A percentile compares a stretch with the other conserved stretches of the same genome.
phyloP scores from a whole-genome alignment of 2,329 filamentous ascomycete species.

The Phaeosphaeria sp. region DNA sequence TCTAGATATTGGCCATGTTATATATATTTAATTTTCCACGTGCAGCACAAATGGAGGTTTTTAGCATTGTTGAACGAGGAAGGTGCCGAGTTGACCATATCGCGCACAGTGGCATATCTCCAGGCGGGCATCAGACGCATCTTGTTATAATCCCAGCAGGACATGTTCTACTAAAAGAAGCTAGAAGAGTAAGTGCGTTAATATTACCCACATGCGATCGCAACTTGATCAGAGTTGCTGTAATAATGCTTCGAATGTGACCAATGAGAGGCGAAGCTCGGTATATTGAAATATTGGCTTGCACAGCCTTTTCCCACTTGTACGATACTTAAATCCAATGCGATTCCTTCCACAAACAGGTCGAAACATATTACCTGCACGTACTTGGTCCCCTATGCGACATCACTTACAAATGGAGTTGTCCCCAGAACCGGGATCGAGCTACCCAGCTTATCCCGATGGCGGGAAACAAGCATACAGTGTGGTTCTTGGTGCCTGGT shows the following conservation, averaged over 20 bases:
- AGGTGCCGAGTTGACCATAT: too few species aligned
- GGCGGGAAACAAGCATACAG: conserved; percentile 34
- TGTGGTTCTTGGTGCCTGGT: conserved; percentile 39
- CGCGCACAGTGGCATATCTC: too few species aligned
- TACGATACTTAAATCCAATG: neutral
- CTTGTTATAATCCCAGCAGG: too few species aligned
- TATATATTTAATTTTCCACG: too few species aligned
- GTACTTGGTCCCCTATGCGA: neutral
- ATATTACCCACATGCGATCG: neutral
- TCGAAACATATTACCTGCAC: neutral
- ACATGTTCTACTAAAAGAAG: too few species aligned
- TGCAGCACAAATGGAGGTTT: too few species aligned
- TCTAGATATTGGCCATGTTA: too few species aligned
- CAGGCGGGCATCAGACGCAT: too few species aligned
- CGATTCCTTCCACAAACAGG: neutral
- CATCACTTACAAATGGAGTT: neutral
- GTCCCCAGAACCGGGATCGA: neutral
- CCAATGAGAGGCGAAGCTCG: neutral
- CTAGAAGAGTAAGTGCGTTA: neutral
- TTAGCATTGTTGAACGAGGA: too few species aligned
- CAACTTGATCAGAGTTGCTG: neutral
- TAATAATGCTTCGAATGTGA: neutral
- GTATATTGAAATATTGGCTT: neutral
- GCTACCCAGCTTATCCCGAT: conserved; percentile 25
- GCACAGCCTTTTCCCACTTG: neutral